Percentiles rank a stretch among this genome's conserved stretches.
Conservation (phyloP, 179 eudicot species). For the Actinidia arguta region DNA sequence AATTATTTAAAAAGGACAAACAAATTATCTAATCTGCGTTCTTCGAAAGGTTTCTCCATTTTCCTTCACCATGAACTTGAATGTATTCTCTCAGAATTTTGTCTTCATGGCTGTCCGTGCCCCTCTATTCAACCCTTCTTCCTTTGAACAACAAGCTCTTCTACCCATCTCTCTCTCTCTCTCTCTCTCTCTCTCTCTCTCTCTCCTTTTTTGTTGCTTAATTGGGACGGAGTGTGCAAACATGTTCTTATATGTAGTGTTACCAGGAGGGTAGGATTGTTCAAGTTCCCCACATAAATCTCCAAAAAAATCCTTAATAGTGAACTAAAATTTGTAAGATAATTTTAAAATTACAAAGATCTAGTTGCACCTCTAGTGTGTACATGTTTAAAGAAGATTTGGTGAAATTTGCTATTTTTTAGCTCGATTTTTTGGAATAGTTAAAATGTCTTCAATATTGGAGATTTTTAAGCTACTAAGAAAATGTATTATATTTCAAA, state of each 20-base stretch:
- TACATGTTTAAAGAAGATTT: no score
- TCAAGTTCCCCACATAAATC: not conserved
- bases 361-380: no score
- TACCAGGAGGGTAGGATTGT: no score
- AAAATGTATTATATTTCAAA: no score
- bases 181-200: not conserved
- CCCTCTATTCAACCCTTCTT: slow-evolving; percentile 24
- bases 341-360: no score
- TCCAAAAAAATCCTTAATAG: not conserved
- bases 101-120: slow-evolving; percentile 22
- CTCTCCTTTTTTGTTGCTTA: not conserved
- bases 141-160: slow-evolving; percentile 20
- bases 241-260: not conserved
- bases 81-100: slow-evolving; percentile 20
- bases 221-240: not conserved
- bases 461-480: no score
- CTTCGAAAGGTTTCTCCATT: slow-evolving; percentile 23
- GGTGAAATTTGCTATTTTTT: no score
- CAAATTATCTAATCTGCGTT: not conserved
- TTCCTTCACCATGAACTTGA: slow-evolving; percentile 21
- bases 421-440: no score
- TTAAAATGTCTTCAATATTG: no score
- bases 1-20: no score
- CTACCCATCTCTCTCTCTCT: slow-evolving; percentile 21
- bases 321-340: not conserved